Evolutionary conservation across 163 green algal species (phyloP), one percentile per base, ranked within the genome.

Genomic region (Botryococcus braunii): DNA sequence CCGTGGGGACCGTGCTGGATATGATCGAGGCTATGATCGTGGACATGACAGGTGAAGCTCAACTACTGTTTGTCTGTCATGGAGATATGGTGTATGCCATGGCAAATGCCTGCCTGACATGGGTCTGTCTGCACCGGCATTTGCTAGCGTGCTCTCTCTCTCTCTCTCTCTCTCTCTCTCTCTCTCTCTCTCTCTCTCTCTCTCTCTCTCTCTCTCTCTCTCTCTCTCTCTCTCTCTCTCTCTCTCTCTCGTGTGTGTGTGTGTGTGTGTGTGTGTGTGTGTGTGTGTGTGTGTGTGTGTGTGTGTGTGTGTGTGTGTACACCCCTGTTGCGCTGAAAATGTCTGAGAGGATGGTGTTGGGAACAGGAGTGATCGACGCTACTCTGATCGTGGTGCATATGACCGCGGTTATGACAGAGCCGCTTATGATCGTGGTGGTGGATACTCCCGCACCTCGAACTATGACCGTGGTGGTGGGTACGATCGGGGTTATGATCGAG

Each of bases 11-110:
- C n/a, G 27, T 21, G 59, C 37, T 9, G 59, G 34, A 25, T 66
- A 66, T 49, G 59, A 66, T 25, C 59, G 59, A 13, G 34, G 35
- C 35, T 66, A 66, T 66, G 59, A 66, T 35, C 40, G 56, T 34
- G 56, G 56, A 13, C 41, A 63, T 35, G 9, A 34, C n/a, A 25
- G 50, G n/a, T n/a, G n/a, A n/a, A n/a, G n/a, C n/a, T n/a, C n/a
- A n/a, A n/a, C n/a, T n/a, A n/a, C n/a, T n/a, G n/a, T n/a, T n/a
- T n/a, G n/a, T n/a, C n/a, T n/a, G n/a, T n/a, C n/a, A n/a, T n/a
- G n/a, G n/a, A n/a, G n/a, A n/a, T n/a, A n/a, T n/a, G n/a, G n/a
- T n/a, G n/a, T n/a, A n/a, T n/a, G n/a, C n/a, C n/a, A n/a, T n/a
- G n/a, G n/a, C n/a, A n/a, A n/a, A n/a, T n/a, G n/a, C n/a, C n/a